Conservation (phyloP, 225 moss, liverwort and hornwort genomes). For the Anthoceros angustus region DNA sequence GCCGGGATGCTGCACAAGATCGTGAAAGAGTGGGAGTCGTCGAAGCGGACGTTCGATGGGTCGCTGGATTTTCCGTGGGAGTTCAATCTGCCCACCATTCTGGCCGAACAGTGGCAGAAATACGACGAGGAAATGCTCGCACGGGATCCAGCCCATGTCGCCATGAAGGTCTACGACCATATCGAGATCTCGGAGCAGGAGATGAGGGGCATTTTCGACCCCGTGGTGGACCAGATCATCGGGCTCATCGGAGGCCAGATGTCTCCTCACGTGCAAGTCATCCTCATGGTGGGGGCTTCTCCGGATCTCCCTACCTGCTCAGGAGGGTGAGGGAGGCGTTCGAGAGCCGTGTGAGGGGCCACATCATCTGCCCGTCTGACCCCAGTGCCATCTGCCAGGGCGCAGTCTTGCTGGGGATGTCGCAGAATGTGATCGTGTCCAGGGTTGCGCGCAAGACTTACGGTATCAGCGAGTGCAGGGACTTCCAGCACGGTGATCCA, state of each 20-base stretch:
- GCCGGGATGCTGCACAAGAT: too few species aligned
- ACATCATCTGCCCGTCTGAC: slow-evolving; percentile 29
- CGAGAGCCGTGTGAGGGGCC: slow-evolving; percentile 8
- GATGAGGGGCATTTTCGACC: slow-evolving; percentile 32
- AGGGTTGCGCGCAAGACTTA: slow-evolving; percentile 32
- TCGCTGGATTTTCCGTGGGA: too few species aligned
- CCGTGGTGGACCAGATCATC: slow-evolving; percentile 21
- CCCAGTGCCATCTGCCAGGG: slow-evolving; percentile 40
- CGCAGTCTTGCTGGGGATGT: slow-evolving; percentile 34
- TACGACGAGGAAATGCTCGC: too few species aligned
- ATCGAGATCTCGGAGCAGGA: slow-evolving; percentile 21
- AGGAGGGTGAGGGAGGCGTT: slow-evolving; percentile 29
- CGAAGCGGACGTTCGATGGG: too few species aligned
- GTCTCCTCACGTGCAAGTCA: slow-evolving; percentile 11
- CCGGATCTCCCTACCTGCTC: slow-evolving; percentile 42
- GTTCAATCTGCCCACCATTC: too few species aligned
- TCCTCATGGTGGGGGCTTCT: slow-evolving; percentile 55
- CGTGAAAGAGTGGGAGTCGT: too few species aligned
- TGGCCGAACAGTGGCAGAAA: too few species aligned
- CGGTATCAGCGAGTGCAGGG: slow-evolving; percentile 15
- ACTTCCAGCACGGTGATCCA: slow-evolving; percentile 12
- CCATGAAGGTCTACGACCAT: slow-evolving; percentile 18
- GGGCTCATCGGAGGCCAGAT: slow-evolving; percentile 25
- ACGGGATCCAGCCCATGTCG: too few species aligned
- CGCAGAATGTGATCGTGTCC: slow-evolving; percentile 23